Evolutionary conservation across 441 rosid species (phyloP).

Genomic region (Biscutella laevigata): DNA sequence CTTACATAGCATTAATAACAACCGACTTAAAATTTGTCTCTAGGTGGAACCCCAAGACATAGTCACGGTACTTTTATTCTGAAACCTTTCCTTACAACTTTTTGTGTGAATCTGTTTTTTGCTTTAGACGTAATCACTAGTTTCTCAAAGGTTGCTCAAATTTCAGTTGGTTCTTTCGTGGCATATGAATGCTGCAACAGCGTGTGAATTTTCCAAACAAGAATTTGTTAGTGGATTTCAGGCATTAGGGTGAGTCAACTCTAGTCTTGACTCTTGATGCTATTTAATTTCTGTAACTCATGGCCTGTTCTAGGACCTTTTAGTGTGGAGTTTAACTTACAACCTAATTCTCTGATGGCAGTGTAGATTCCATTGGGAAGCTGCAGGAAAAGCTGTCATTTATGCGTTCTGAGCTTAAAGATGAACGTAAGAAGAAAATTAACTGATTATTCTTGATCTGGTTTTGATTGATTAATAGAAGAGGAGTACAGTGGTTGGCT

Average conservation of each 20-base stretch:
- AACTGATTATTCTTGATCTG: not conserved
- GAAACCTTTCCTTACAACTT: conserved; percentile 9
- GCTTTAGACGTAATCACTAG: no score
- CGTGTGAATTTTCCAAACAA: conserved; percentile 90
- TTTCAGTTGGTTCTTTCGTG: conserved; percentile 91
- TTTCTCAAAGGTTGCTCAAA: not conserved
- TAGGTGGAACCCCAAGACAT: conserved; percentile 99
- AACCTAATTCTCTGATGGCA: conserved; percentile 34
- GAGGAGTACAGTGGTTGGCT: no score
- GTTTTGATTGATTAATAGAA: not conserved
- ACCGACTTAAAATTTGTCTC: conserved; percentile 8
- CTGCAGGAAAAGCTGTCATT: conserved; percentile 56
- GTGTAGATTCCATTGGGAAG: conserved; percentile 76
- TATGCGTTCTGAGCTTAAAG: conserved; percentile 75
- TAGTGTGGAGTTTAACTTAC: conserved; percentile 1
- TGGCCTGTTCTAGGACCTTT: not conserved
- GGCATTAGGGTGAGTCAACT: conserved; percentile 52
- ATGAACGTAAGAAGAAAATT: conserved; percentile 54
- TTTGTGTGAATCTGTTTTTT: not conserved
- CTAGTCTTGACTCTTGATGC: conserved; percentile 3
- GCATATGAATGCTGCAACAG: conserved; percentile 97
- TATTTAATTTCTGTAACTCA: not conserved
- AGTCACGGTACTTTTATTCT: conserved; percentile 60
- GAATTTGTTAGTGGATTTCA: conserved; percentile 78
- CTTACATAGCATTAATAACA: conserved; percentile 5